These are phyloP conservation scores for Psidium friedrichsthalianum DNA, from an alignment of 345 rosid genomes.

Conservation along the genomic window DNA sequence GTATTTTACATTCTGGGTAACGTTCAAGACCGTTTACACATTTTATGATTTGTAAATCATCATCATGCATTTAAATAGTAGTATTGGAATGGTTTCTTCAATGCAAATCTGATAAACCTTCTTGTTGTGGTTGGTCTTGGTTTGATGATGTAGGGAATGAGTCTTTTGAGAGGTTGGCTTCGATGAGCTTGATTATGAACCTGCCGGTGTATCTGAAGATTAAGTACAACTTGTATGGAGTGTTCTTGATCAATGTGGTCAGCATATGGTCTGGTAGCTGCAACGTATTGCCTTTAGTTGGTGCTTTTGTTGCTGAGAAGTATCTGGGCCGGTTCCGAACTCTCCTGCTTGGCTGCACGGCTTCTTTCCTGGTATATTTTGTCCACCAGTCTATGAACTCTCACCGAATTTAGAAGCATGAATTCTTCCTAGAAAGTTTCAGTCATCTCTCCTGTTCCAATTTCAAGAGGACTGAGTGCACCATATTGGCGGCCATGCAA, in stretches of 20 bases:
- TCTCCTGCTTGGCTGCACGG: constrained; percentile 33
- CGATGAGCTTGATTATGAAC: constrained; percentile 44
- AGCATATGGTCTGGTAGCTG: constrained; percentile 56
- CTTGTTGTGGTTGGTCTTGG: not conserved
- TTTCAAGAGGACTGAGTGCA: not conserved
- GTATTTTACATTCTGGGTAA: constrained; percentile 29
- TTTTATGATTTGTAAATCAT: not conserved
- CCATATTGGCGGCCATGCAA: not conserved
- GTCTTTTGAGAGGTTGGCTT: constrained; percentile 67
- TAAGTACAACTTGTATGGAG: constrained; percentile 54
- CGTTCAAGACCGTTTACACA: not conserved
- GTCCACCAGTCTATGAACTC: not conserved
- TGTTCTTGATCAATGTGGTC: constrained; percentile 35
- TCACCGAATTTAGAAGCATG: not conserved
- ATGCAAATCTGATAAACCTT: not conserved
- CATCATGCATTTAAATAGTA: not conserved
- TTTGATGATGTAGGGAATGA: constrained; percentile 40
- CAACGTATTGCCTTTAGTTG: constrained; percentile 50
- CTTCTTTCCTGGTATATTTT: constrained; percentile 34
- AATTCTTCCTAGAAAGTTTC: not conserved
- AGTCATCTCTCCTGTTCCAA: not conserved
- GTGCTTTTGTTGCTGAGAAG: constrained; percentile 54
- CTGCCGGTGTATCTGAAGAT: constrained; percentile 51
- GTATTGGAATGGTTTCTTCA: not conserved
- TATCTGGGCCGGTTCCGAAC: constrained; percentile 40